A percentile compares a stretch with the other conserved stretches of the same genome.
These are phyloP conservation scores for Malania oleifera DNA, from an alignment of 164 flowering plant genomes.

Conservation along the genomic window DNA sequence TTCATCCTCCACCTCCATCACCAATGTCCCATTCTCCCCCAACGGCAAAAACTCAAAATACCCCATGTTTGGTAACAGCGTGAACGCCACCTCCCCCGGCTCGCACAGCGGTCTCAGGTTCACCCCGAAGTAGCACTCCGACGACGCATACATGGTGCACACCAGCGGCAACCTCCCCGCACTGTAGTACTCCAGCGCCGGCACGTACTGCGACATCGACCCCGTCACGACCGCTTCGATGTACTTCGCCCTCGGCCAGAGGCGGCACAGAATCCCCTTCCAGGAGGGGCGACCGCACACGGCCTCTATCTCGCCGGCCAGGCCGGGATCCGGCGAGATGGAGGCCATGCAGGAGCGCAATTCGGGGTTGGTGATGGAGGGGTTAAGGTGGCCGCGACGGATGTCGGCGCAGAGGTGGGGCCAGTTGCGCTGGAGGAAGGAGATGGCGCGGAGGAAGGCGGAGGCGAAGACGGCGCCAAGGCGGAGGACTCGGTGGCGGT, in stretches of 20 bases:
- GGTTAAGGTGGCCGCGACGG: slow-evolving; percentile 35
- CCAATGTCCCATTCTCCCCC: slow-evolving; percentile 36
- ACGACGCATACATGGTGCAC: slow-evolving; percentile 78
- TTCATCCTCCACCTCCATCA: slow-evolving; percentile 24
- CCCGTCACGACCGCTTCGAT: slow-evolving; percentile 86
- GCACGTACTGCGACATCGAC: slow-evolving; percentile 84
- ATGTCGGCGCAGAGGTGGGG: slow-evolving; percentile 46
- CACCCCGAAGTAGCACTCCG: slow-evolving; percentile 82
- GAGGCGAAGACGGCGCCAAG: slow-evolving; percentile 89
- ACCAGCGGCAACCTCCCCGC: slow-evolving; percentile 59
- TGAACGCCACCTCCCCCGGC: slow-evolving; percentile 62
- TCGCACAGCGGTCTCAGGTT: slow-evolving; percentile 64
- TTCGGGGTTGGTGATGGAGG: slow-evolving; percentile 38
- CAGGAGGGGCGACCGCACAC: slow-evolving; percentile 51
- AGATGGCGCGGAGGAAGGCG: slow-evolving; percentile 65
- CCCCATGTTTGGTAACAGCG: slow-evolving; percentile 79
- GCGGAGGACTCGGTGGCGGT: slow-evolving; percentile 60
- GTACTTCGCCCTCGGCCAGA: slow-evolving; percentile 88
- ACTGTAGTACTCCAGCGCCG: slow-evolving; percentile 59
- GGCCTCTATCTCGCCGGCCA: slow-evolving; percentile 54
- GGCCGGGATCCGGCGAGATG: slow-evolving; percentile 37
- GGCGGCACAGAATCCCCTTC: slow-evolving; percentile 58
- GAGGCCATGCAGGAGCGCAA: slow-evolving; percentile 38
- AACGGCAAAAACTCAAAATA: slow-evolving; percentile 71
- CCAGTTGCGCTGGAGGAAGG: slow-evolving; percentile 68